Percentiles rank a stretch among this genome's conserved stretches.
Conservation (phyloP, 1,284 basidiomycete species). For the Bjerkandera adusta region DNA sequence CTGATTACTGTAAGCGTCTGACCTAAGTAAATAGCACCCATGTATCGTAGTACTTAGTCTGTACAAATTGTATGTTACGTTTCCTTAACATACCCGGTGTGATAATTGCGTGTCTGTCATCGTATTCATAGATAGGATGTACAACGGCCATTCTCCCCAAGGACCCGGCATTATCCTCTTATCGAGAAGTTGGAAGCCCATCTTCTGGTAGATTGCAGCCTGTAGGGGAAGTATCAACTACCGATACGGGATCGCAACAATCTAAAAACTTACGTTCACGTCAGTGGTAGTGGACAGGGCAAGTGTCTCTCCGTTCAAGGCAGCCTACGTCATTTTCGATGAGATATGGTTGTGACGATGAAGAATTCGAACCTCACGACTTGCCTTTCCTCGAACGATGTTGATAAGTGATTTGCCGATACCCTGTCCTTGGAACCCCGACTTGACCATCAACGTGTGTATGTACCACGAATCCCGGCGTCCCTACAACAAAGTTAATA, state of each 20-base stretch:
- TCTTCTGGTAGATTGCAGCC: constrained; percentile 20
- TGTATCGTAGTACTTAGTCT: background rate
- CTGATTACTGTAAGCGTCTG: constrained; percentile 24
- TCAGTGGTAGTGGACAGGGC: constrained; percentile 14
- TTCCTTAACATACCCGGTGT: background rate
- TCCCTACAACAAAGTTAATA: constrained; percentile 9
- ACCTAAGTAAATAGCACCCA: background rate
- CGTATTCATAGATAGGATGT: constrained; percentile 18
- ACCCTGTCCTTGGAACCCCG: constrained; percentile 17
- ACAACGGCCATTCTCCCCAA: constrained; percentile 22
- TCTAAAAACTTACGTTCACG: constrained; percentile 11
- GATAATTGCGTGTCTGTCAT: background rate
- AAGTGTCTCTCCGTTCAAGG: constrained; percentile 9
- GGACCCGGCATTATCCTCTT: constrained; percentile 18
- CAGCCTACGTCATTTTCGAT: too few relatives aligned
- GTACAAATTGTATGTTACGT: background rate
- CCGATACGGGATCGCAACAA: background rate
- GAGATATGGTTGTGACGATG: too few relatives aligned
- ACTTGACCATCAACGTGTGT: constrained; percentile 19
- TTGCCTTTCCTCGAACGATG: constrained; percentile 16
- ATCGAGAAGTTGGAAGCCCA: constrained; percentile 18
- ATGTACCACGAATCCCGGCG: constrained; percentile 23
- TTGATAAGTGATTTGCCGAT: constrained; percentile 17
- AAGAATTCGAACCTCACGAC: too few relatives aligned
- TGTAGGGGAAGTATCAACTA: constrained; percentile 2